Evolutionary conservation across 192 early-diverging fungal genomes (phyloP), one percentile per base, ranked within the genome.

Genomic region (Geranomyces variabilis): DNA sequence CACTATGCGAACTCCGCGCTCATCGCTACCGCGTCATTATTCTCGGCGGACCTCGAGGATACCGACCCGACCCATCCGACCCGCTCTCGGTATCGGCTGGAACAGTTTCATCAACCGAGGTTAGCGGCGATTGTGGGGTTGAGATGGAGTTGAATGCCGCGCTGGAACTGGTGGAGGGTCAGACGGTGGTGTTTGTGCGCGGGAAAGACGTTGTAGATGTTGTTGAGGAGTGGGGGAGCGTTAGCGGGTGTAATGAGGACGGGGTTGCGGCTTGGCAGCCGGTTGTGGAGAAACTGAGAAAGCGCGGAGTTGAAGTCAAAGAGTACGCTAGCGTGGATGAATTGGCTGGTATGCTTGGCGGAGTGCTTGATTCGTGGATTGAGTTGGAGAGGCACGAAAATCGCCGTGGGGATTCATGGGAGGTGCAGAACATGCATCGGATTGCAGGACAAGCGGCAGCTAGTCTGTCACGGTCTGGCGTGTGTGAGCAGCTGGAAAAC

Each of bases 181-280:
- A 41, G 36, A 41, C 36, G 3, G 10, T 41, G 36, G 36, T 41
- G 3, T 41, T 41, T 10, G 5, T 41, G 36, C 36, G 36, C 5
- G 36, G 36, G 3, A 41, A 41, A 10, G 10, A 41, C 36, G 36
- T 41, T 10, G 10, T 10, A 10, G 36, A 41, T 10, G 17, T 53
- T 53, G n/a, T 15, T 17, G 51, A 53, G 51, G 51, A 53, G 51
- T 53, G 51, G 51, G 51, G 51, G 6, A 53, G 51, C 24, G 17
- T 53, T 53, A 26, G 19, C 51, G 7, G n/a, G 19, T 53, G 3
- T 8, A 17, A 53, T 3, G 51, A 53, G 4, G 51, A 53, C 17
- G 4, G 7, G 17, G 17, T 3, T 17, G 51, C 19, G 7, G 19
- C 51, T 6, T 53, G 51, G 51, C 19, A n/a, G n/a, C n/a, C 19